phyloP scores from a whole-genome alignment of 2,329 filamentous ascomycete genomes.

The Bipolaris bicolor region DNA sequence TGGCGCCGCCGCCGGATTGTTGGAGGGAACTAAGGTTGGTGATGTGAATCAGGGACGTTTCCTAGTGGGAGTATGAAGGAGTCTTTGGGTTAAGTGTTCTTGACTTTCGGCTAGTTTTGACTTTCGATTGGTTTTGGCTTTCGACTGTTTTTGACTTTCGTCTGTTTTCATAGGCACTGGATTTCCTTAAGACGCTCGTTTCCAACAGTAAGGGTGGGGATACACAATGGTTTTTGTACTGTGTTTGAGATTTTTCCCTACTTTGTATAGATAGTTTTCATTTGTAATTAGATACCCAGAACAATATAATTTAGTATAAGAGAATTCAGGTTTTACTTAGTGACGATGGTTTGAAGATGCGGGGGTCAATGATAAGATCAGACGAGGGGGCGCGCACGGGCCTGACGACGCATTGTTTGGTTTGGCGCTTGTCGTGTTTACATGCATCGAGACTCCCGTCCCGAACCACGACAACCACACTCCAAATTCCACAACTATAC shows the following conservation, averaged over 20 bases:
- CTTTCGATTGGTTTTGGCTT: neutral
- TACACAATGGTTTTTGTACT: neutral
- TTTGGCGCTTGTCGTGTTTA: conserved; percentile 20
- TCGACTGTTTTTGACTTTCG: neutral
- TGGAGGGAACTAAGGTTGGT: neutral
- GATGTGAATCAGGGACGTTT: neutral
- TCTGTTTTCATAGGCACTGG: neutral
- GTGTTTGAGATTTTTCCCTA: neutral
- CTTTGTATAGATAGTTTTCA: neutral
- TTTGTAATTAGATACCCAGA: conserved; percentile 2
- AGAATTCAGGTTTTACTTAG: neutral
- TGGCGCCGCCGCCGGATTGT: conserved; percentile 22
- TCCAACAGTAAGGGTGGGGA: neutral
- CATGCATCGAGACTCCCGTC: conserved; percentile 12
- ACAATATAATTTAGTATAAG: neutral
- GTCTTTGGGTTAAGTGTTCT: neutral
- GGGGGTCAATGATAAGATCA: conserved; percentile 10
- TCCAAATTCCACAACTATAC: conserved; percentile 17
- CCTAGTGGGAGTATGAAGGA: neutral
- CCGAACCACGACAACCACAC: conserved; percentile 12
- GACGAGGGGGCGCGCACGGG: conserved; percentile 11
- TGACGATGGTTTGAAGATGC: neutral
- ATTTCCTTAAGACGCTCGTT: conserved; percentile 3
- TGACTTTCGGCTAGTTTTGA: too few species aligned
- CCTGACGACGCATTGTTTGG: conserved; percentile 16